phyloP scores from a whole-genome alignment of 2,329 filamentous ascomycete genomes.

The Fulvia fulva region DNA sequence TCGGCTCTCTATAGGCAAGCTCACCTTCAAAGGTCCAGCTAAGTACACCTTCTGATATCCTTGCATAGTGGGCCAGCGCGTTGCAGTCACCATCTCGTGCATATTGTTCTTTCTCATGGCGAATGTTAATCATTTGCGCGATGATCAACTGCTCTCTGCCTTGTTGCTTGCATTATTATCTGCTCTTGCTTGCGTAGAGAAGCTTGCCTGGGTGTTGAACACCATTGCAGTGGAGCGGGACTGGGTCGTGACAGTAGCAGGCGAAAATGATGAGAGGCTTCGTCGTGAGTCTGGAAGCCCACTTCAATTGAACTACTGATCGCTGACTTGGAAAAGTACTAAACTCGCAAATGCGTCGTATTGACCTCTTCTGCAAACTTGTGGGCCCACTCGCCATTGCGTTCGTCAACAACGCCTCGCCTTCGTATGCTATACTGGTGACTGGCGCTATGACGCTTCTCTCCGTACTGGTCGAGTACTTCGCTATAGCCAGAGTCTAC shows the following conservation, averaged over 20 bases:
- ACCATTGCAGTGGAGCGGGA: constrained; percentile 67
- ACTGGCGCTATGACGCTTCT: constrained; percentile 49
- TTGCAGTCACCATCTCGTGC: constrained; percentile 28
- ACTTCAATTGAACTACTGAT: neutral
- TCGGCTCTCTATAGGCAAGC: constrained; percentile 37
- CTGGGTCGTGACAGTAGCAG: constrained; percentile 57
- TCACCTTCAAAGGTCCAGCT: neutral
- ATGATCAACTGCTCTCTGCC: neutral
- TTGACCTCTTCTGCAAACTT: constrained; percentile 58
- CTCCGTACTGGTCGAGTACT: constrained; percentile 51
- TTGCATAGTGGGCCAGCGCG: constrained; percentile 25
- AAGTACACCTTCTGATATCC: constrained; percentile 5
- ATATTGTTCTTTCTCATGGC: constrained; percentile 14
- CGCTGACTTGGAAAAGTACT: constrained; percentile 35
- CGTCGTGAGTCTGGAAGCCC: constrained; percentile 11
- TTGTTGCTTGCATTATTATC: neutral
- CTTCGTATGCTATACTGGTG: constrained; percentile 46
- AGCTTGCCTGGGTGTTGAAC: constrained; percentile 62
- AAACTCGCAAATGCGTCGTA: constrained; percentile 58
- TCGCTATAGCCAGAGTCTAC: constrained; percentile 47
- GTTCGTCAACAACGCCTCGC: constrained; percentile 47
- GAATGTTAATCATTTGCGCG: constrained; percentile 5
- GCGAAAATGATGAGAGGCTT: constrained; percentile 34
- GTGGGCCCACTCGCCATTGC: constrained; percentile 52
- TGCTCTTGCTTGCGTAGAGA: constrained; percentile 62